phyloP scores from a whole-genome alignment of 768 basidiomycete species.

The Lepiota subincarnata region DNA sequence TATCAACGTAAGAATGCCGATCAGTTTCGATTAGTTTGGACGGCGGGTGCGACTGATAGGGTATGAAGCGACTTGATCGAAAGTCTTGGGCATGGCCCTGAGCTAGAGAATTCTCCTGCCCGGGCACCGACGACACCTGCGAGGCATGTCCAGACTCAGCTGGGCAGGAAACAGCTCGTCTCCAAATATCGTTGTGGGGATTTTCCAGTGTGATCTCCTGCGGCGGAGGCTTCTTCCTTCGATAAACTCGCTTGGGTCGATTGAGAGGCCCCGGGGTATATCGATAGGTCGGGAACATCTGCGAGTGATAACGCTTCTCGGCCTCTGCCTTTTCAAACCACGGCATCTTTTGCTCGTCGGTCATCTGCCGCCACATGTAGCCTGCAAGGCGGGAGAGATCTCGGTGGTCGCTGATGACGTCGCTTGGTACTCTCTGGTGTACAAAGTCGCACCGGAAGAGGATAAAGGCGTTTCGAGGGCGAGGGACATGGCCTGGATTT shows the following conservation, averaged over 20 bases:
- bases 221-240: not conserved
- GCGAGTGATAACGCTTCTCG: not conserved
- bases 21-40: not conserved
- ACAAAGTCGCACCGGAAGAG: slow-evolving; percentile 75
- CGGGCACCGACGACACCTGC: too few relatives aligned
- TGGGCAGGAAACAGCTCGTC: too few relatives aligned
- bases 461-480: slow-evolving; percentile 77
- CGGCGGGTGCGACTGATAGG: not conserved
- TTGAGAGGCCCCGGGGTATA: not conserved
- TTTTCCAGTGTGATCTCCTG: not conserved
- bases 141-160: too few relatives aligned
- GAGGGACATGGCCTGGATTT: slow-evolving; percentile 55
- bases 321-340: slow-evolving; percentile 8
- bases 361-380: slow-evolving; percentile 6
- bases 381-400: slow-evolving; percentile 5
- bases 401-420: slow-evolving; percentile 6
- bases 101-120: too few relatives aligned
- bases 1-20: not conserved
- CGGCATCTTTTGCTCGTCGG: not conserved
- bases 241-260: not conserved
- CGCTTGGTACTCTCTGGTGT: slow-evolving; percentile 30
- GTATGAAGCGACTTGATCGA: not conserved
- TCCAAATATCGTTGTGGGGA: not conserved
- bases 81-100: not conserved
- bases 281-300: slow-evolving; percentile 2